Evolutionary conservation across 495 filamentous ascomycete species (phyloP), one percentile per base, ranked within the genome.

Genomic region (Penicillium ochrochloron): DNA sequence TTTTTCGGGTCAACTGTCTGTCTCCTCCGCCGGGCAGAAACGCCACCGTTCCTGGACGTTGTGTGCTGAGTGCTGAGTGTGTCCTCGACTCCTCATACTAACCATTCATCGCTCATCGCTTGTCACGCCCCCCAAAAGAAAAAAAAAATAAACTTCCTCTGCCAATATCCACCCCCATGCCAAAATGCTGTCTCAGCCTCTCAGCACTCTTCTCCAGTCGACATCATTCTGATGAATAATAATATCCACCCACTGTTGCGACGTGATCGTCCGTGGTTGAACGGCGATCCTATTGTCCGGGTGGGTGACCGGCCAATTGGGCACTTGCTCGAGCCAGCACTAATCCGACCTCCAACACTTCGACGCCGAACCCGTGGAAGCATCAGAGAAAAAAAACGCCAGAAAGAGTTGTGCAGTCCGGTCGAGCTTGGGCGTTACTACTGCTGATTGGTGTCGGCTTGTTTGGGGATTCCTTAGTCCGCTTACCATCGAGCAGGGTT

Each of bases 1-100:
- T 51, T 46, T 46, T 46, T 11, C 19, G 37, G 9, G 50, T 17
- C 27, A 0, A 0, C 23, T 3, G 15, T 50, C 5, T 25, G 42
- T 33, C n/a, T 48, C 15, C 29, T 29, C 42, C 42, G 42, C 44
- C 15, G 25, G 14, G 48, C 48, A 52, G 48, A 52, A 17, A 60
- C 57, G 62, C 62, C 62, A 64, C 62, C 29, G 57, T 64, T 60
- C 62, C 62, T 60, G 61, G 23, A 6, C n/a, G 12, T 5, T 54
- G 17, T 6, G 11, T 21, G 12, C 35, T 37, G 10, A 14, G 10
- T 41, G 14, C 14, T 41, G 5, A 17, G 12, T 41, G 37, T 12
- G 5, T 27, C 25, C 37, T 14, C 5, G 37, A 2, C 0, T 27
- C 25, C 37, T 14, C 5, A 5, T 17, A 17, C 37, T 7, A 2